Evolutionary conservation across 805 yeast species (phyloP).

Genomic region (Grigorovia humatica): DNA sequence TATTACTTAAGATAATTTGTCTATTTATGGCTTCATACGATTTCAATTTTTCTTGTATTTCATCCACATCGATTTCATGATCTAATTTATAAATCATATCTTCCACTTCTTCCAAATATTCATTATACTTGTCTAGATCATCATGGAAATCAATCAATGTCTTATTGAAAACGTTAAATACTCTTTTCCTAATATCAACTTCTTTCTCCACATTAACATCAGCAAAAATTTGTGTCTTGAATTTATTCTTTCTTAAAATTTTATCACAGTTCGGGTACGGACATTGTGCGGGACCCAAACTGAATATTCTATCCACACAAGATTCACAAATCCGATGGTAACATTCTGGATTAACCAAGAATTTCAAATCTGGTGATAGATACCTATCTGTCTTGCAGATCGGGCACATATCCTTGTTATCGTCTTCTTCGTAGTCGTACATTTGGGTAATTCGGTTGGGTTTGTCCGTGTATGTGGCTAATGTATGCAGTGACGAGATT

Average conservation of each 20-base stretch:
- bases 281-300: constrained; percentile 93
- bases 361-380: constrained; percentile 84
- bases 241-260: constrained; percentile 75
- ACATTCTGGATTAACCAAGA: constrained; percentile 92
- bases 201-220: constrained; percentile 85
- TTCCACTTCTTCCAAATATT: constrained; percentile 77
- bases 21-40: constrained; percentile 67
- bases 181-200: constrained; percentile 78
- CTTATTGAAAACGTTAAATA: constrained; percentile 69
- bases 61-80: constrained; percentile 57
- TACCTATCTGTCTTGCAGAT: constrained; percentile 93
- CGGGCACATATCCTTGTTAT: constrained; percentile 80
- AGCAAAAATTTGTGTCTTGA: constrained; percentile 87
- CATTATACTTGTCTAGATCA: constrained; percentile 50
- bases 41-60: constrained; percentile 53
- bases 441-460: background rate
- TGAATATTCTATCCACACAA: constrained; percentile 90
- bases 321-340: constrained; percentile 96
- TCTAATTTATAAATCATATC: constrained; percentile 66
- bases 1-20: constrained; percentile 65
- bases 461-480: background rate
- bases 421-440: constrained; percentile 33
- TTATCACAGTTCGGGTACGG: constrained; percentile 89
- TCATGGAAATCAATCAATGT: constrained; percentile 59
- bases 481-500: background rate